These are phyloP conservation scores for Pseudozyma thailandica DNA, from an alignment of 1,284 basidiomycete species.

Conservation along the genomic window DNA sequence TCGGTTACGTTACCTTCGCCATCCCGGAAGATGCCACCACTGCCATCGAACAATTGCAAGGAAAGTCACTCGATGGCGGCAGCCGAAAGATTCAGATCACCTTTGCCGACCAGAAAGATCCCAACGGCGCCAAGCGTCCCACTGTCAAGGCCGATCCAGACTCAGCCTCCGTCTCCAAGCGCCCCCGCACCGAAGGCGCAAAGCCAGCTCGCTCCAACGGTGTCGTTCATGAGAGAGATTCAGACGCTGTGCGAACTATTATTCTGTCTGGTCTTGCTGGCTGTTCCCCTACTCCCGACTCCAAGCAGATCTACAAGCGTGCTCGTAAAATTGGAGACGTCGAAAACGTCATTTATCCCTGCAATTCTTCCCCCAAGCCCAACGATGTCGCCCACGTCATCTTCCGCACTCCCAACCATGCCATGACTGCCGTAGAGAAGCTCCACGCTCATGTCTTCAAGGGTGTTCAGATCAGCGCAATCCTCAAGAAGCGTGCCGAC, in stretches of 20 bases:
- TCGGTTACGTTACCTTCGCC: slow-evolving; percentile 96
- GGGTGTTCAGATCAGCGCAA: slow-evolving; percentile 84
- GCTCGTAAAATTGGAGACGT: slow-evolving; percentile 65
- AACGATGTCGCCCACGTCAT: slow-evolving; percentile 75
- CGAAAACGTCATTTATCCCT: slow-evolving; percentile 59
- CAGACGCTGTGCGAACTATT: slow-evolving; percentile 63
- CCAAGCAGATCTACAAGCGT: slow-evolving; percentile 65
- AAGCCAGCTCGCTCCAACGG: slow-evolving; percentile 17
- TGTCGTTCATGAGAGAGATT: slow-evolving; percentile 44
- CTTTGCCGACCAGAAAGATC: slow-evolving; percentile 55
- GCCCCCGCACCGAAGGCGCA: slow-evolving; percentile 21
- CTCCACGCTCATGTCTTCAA: slow-evolving; percentile 95
- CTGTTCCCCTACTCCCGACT: slow-evolving; percentile 57
- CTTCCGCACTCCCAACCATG: slow-evolving; percentile 78
- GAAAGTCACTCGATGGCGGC: slow-evolving; percentile 59
- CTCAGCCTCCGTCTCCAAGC: slow-evolving; percentile 27
- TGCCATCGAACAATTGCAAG: slow-evolving; percentile 62
- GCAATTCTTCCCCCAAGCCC: slow-evolving; percentile 34
- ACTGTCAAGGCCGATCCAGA: slow-evolving; percentile 22
- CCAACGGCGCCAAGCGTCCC: slow-evolving; percentile 41
- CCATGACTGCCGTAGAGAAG: slow-evolving; percentile 80
- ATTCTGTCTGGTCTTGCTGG: slow-evolving; percentile 58
- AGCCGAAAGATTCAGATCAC: slow-evolving; percentile 60
- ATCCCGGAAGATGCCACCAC: slow-evolving; percentile 82
- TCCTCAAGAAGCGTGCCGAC: slow-evolving; percentile 87